Base-by-base conservation (phyloP, 2,329 filamentous ascomycete genomes). In the Diaporthe citriasiana region DNA sequence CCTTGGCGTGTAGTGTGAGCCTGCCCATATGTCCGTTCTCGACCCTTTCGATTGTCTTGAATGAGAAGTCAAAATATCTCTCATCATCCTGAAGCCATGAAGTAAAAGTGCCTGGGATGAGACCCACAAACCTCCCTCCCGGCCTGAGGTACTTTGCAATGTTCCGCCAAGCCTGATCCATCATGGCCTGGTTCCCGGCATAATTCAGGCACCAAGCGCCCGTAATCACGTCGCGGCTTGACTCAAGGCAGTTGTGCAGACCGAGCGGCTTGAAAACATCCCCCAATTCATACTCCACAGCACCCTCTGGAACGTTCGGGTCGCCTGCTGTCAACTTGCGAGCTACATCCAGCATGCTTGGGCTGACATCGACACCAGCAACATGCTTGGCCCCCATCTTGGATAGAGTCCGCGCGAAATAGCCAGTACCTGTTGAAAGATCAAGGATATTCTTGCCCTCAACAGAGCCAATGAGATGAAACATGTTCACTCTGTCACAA, bases 181-280 rank as follows among this genome's bases (percentile, higher is more conserved):
- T 66, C 63, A 66, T 66, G 22, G 27, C 33, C 30, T 66, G 63
- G 8, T 66, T 13, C 1, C 30, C 63, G 13, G 63, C 63, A 17
- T 66, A 66, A n/a, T 66, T 66, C 22, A 66, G 33, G 45, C 30
- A 51, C 63, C 63, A 66, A 4, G 45, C 63, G 33, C 63, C 63
- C 1, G 45, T 51, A 13, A 51, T 50, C 13, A 66, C 17, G 33
- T 51, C 63, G 22, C 42, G 33, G 45, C 63, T 66, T 25, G 45
- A 22, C 27, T 51, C 45, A 27, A 30, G 22, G 45, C 30, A 66
- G 45, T 19, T 19, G 45, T 19, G 13, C 27, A 66, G 63, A 1
- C 25, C 13, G 13, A 66, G 45, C 10, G 63, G 63, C 63, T 51
- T 51, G 45, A 66, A 66, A 0, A 66, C 45, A 25, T 66, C 45